Conservation (phyloP, 306 rosid species). For the Dalbergia cochinchinensis region DNA sequence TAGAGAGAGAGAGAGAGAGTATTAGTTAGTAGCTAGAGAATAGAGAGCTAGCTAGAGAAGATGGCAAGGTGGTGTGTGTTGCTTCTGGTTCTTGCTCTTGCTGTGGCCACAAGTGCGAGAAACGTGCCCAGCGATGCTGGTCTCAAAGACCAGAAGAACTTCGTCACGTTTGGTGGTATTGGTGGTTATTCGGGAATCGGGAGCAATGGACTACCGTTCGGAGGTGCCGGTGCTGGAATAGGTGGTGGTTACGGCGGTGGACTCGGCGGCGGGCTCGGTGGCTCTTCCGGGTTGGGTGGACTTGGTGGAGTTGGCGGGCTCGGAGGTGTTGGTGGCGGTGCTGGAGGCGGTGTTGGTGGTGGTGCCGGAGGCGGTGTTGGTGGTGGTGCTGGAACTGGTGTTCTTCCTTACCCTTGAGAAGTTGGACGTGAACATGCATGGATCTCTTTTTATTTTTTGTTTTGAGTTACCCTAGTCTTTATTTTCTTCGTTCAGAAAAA, state of each 20-base stretch:
- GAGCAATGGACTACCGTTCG: conserved; percentile 73
- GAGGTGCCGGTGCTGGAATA: conserved; percentile 66
- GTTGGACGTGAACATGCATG: background rate
- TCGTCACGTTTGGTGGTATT: conserved; percentile 62
- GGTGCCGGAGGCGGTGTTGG: conserved; percentile 15
- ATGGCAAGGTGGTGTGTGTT: conserved; percentile 54
- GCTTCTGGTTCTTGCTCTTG: conserved; percentile 59
- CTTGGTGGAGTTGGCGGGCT: conserved; percentile 47
- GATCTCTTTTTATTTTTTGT: background rate
- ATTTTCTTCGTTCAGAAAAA: background rate
- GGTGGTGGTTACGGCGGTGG: conserved; percentile 57
- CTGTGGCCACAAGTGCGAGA: conserved; percentile 55
- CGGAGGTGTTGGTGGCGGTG: conserved; percentile 56
- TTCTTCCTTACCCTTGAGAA: conserved; percentile 66
- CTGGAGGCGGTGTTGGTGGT: conserved; percentile 28
- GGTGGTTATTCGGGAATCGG: conserved; percentile 88
- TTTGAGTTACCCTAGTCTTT: background rate
- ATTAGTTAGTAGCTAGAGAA: background rate
- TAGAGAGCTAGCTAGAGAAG: background rate
- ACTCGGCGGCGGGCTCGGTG: conserved; percentile 50
- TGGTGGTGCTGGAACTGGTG: conserved; percentile 46
- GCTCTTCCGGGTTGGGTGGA: conserved; percentile 49
- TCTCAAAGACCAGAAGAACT: conserved; percentile 83
- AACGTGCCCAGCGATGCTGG: conserved; percentile 66
- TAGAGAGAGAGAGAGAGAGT: background rate